Conservation (phyloP, 1,284 basidiomycete genomes). For the Boletus mariae region DNA sequence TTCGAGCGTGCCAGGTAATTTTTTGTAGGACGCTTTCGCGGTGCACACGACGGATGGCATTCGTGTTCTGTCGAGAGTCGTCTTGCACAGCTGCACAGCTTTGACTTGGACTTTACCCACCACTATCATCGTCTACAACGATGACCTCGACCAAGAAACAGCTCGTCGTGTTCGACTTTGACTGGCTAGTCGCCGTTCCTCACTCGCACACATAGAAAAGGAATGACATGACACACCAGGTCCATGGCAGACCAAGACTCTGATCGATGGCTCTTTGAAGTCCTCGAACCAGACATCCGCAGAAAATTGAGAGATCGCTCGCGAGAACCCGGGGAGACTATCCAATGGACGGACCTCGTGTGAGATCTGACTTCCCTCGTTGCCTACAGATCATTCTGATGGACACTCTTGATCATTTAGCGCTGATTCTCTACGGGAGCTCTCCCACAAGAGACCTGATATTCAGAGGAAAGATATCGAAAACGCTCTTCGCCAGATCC, state of each 20-base stretch:
- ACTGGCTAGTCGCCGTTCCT: too few relatives aligned
- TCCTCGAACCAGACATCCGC: too few relatives aligned
- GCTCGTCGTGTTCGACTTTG: too few relatives aligned
- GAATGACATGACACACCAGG: too few relatives aligned
- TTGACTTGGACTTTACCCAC: background rate
- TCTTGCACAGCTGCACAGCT: background rate
- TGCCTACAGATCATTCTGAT: background rate
- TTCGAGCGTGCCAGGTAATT: constrained; percentile 65
- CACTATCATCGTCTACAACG: constrained; percentile 1
- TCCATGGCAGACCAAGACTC: too few relatives aligned
- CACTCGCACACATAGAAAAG: too few relatives aligned
- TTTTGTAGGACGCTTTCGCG: constrained; percentile 79
- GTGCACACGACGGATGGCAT: constrained; percentile 56
- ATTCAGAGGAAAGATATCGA: constrained; percentile 75
- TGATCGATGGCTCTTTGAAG: too few relatives aligned
- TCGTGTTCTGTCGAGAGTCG: background rate
- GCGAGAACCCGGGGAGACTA: background rate
- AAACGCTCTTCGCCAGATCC: constrained; percentile 74
- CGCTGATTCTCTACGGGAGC: constrained; percentile 69
- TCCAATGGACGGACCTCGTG: constrained; percentile 96
- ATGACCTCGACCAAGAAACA: constrained; percentile 32
- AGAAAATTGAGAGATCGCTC: too few relatives aligned
- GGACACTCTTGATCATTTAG: constrained; percentile 37
- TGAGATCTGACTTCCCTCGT: constrained; percentile 39
- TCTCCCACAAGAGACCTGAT: constrained; percentile 55